A percentile compares a stretch with the other conserved stretches of the same genome.
Evolutionary conservation across 495 filamentous ascomycete genomes (phyloP).

Genomic region (Penicillium antarcticum): DNA sequence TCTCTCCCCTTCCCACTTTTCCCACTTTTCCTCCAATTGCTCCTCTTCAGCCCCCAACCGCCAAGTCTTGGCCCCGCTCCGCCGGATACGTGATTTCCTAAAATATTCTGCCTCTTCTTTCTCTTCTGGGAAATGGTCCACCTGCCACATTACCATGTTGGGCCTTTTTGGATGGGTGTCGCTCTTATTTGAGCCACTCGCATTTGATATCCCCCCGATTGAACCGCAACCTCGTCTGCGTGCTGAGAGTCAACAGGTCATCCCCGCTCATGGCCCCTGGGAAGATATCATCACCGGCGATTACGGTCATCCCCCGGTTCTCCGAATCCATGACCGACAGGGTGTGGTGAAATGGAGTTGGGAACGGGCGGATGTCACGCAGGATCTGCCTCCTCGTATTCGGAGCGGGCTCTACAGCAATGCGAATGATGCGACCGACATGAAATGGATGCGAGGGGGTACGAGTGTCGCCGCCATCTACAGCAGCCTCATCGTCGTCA

Average conservation of each 20-base stretch:
- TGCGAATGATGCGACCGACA: slow-evolving; percentile 29
- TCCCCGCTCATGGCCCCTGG: slow-evolving; percentile 9
- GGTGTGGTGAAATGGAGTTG: slow-evolving; percentile 25
- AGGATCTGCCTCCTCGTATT: slow-evolving; percentile 15
- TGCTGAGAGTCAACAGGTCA: slow-evolving; percentile 1
- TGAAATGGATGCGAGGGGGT: slow-evolving; percentile 26
- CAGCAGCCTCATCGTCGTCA: slow-evolving; percentile 17
- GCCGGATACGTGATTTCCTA: neutral
- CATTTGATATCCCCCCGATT: slow-evolving; percentile 15
- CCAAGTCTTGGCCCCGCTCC: neutral
- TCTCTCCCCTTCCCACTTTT: no score
- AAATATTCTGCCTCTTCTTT: no score
- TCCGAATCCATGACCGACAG: slow-evolving; percentile 26
- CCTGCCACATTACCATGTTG: slow-evolving; percentile 11
- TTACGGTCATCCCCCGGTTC: slow-evolving; percentile 20
- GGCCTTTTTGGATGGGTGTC: slow-evolving; percentile 15
- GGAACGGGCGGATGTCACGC: slow-evolving; percentile 20
- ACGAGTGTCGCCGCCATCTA: slow-evolving; percentile 24
- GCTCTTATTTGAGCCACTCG: slow-evolving; percentile 16
- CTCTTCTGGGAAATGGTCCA: no score
- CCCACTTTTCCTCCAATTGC: neutral
- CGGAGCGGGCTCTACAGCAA: slow-evolving; percentile 15
- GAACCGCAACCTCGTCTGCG: slow-evolving; percentile 20
- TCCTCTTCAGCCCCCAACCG: neutral
- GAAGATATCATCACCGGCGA: slow-evolving; percentile 27